phyloP scores from a whole-genome alignment of 495 filamentous ascomycete genomes.

The Penicillium riverlandense region DNA sequence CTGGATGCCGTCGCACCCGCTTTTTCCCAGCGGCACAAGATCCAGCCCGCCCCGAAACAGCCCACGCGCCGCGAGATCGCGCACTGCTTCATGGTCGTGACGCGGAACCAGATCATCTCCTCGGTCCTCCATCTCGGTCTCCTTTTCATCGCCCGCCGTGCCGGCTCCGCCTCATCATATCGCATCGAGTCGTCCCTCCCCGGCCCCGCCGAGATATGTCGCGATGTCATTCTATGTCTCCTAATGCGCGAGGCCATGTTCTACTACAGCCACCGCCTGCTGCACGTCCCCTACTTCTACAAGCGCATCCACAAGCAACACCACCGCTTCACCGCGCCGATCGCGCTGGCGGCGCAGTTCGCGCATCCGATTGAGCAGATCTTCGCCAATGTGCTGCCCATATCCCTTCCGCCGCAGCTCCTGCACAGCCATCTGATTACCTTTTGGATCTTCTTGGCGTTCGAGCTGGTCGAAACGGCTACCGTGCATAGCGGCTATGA shows the following conservation, averaged over 20 bases:
- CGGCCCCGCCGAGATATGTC: conserved; percentile 18
- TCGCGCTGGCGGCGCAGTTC: conserved; percentile 52
- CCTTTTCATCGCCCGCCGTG: conserved; percentile 10
- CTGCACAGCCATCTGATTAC: conserved; percentile 42
- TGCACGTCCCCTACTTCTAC: conserved; percentile 47
- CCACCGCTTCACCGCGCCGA: conserved; percentile 51
- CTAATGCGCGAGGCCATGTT: conserved; percentile 46
- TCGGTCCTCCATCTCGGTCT: conserved; percentile 27
- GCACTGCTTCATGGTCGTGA: conserved; percentile 37
- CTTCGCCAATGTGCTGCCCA: conserved; percentile 46
- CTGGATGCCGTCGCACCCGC: conserved; percentile 35
- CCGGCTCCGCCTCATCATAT: conserved; percentile 20
- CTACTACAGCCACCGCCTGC: conserved; percentile 48
- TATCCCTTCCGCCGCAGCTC: conserved; percentile 44
- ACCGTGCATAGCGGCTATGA: conserved; percentile 52
- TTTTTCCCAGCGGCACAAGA: conserved; percentile 48
- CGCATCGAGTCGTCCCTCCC: conserved; percentile 27
- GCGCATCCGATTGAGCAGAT: conserved; percentile 53
- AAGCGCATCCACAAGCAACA: conserved; percentile 48
- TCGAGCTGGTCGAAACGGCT: conserved; percentile 41
- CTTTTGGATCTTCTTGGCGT: conserved; percentile 41
- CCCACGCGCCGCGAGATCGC: conserved; percentile 37
- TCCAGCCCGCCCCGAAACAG: conserved; percentile 46
- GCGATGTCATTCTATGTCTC: conserved; percentile 38
- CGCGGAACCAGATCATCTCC: conserved; percentile 39